Percentiles rank a stretch among this genome's conserved stretches.
Conservation (phyloP, 1,139 yeast genomes). For the Taiozyma sp. region DNA sequence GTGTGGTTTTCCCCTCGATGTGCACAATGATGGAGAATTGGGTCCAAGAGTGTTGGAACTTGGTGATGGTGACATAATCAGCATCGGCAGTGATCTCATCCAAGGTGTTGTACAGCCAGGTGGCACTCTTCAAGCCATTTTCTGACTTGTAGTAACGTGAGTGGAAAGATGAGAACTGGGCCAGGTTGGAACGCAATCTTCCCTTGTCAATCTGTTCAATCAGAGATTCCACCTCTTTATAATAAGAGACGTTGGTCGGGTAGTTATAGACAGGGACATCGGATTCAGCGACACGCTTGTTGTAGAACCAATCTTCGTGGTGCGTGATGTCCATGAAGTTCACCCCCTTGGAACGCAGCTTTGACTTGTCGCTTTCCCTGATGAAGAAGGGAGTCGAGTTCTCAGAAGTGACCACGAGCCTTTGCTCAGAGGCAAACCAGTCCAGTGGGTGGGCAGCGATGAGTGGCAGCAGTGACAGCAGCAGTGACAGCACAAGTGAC, state of each 20-base stretch:
- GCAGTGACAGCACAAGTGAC: conserved; percentile 2
- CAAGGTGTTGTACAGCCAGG: conserved; percentile 59
- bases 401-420: conserved; percentile 15
- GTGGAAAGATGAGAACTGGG: conserved; percentile 61
- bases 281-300: conserved; percentile 31
- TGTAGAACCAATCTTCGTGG: conserved; percentile 30
- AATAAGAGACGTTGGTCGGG: conserved; percentile 43
- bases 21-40: conserved; percentile 52
- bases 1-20: conserved; percentile 32
- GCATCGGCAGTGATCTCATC: conserved; percentile 32
- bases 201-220: conserved; percentile 34
- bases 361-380: conserved; percentile 51
- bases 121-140: conserved; percentile 64
- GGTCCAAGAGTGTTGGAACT: conserved; percentile 48
- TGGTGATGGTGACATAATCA: conserved; percentile 30
- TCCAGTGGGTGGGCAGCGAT: background rate
- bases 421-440: background rate
- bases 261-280: conserved; percentile 42
- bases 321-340: conserved; percentile 71
- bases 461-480: background rate
- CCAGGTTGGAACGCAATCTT: conserved; percentile 48
- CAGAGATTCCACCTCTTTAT: conserved; percentile 36
- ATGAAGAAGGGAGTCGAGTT: conserved; percentile 30
- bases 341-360: conserved; percentile 46
- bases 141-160: conserved; percentile 79